Percentiles rank a stretch among this genome's conserved stretches.
phyloP scores from a whole-genome alignment of 2,329 filamentous ascomycete genomes.

The Aureobasidium sp. region DNA sequence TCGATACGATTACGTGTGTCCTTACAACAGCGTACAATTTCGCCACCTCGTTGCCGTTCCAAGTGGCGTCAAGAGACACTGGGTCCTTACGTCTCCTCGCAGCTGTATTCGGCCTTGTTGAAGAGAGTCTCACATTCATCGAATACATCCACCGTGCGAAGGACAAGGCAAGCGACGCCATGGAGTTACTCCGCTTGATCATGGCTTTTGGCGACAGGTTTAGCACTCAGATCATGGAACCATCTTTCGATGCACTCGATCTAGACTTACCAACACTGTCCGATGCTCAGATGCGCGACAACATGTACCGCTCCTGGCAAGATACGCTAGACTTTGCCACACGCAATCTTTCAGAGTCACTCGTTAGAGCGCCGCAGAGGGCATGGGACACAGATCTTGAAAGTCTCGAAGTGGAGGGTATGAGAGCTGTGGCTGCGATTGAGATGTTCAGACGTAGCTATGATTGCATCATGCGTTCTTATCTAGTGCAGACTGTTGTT shows the following conservation, averaged over 20 bases:
- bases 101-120: background rate
- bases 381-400: background rate
- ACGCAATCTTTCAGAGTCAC: background rate
- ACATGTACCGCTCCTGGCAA: background rate
- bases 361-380: background rate
- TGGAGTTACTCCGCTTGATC: background rate
- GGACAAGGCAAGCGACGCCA: background rate
- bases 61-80: background rate
- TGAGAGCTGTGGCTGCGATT: background rate
- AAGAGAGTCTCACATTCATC: constrained; percentile 1
- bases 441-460: constrained; percentile 1
- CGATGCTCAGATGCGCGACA: background rate
- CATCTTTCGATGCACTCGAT: background rate
- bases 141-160: constrained; percentile 2
- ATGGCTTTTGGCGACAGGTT: background rate
- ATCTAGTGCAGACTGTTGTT: background rate
- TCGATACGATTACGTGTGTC: background rate
- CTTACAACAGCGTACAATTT: background rate
- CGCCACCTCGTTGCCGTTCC: background rate
- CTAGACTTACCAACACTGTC: background rate
- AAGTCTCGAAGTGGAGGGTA: background rate
- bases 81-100: background rate
- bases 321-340: constrained; percentile 10
- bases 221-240: background rate
- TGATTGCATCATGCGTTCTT: background rate